phyloP scores from a whole-genome alignment of 225 moss, liverwort and hornwort genomes.

The Physcomitrium patens region DNA sequence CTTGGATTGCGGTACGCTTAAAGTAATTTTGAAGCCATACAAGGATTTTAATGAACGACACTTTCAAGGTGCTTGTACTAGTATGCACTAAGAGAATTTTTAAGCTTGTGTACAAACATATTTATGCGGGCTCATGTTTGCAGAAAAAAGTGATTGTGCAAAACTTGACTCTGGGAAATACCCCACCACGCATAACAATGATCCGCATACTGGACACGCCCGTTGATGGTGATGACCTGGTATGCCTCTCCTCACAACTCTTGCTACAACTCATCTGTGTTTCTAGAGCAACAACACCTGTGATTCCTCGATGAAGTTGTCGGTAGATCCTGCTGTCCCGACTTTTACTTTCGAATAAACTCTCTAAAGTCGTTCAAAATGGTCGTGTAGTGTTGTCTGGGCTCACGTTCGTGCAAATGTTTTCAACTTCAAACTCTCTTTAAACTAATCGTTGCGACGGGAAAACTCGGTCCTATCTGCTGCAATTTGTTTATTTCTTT shows the following conservation, averaged over 20 bases:
- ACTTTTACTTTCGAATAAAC: not conserved
- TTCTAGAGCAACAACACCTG: not conserved
- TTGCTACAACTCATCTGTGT: constrained; percentile 18
- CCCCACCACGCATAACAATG: constrained; percentile 66
- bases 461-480: constrained; percentile 4
- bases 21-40: not conserved
- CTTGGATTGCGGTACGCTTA: constrained; percentile 77
- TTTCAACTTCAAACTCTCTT: not conserved
- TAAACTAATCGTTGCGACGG: not conserved
- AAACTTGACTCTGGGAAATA: constrained; percentile 70
- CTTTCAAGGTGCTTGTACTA: not conserved
- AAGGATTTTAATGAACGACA: not conserved
- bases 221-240: constrained; percentile 86
- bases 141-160: constrained; percentile 76
- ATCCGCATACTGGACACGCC: constrained; percentile 64
- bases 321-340: constrained; percentile 19
- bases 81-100: constrained; percentile 18
- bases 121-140: constrained; percentile 34
- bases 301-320: not conserved
- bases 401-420: not conserved
- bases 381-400: not conserved
- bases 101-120: constrained; percentile 30
- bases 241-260: constrained; percentile 40
- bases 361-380: not conserved
- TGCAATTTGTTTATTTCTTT: not conserved